Evolutionary conservation across 768 basidiomycete genomes (phyloP), one percentile per base, ranked within the genome.

Genomic region (Podaxis rugospora): DNA sequence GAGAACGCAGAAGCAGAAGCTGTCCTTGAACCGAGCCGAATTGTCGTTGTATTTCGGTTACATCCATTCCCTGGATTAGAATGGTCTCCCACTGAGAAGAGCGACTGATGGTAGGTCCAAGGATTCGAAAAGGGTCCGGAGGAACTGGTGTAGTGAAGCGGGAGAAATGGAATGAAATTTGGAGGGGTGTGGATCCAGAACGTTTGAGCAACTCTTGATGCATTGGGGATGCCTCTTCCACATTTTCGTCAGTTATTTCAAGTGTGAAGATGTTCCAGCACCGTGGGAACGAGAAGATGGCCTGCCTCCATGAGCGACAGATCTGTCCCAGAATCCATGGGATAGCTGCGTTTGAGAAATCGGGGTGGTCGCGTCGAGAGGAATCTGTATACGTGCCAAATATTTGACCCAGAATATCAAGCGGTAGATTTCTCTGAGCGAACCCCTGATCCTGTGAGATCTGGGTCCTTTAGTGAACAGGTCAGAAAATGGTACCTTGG

Each of bases 291-390:
- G 37, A 40, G 44, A 55, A 25, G 13, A 39, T 40, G 2, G n/a
- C 54, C 42, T 55, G 39, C 2, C 54, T 39, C 54, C 54, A 55
- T 23, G 54, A 55, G 14, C 25, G 54, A 42, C 54, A 55, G 39
- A 55, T 28, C 5, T 55, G 54, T 25, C 54, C 54, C 6, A 55
- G 10, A 21, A 55, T 28, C 54, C 54, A 55, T 25, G 54, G 54
- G 40, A 42, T 55, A 2, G 18, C 39, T 42, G 21, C 13, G 27
- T 55, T 55, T 6, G 39, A 42, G 54, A 40, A 16, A 42, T 42
- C 40, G 1, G 35, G 3, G 7, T 42, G 23, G 1, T 42, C 40
- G 1, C 11, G 23, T 21, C 23, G 7, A 5, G n/a, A 27, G 10
- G 42, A 10, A 42, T 42, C 9, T 35, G 23, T 32, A 21, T 55